Conservation (phyloP, 495 filamentous ascomycete species). For the Lophiostoma macrostomum region DNA sequence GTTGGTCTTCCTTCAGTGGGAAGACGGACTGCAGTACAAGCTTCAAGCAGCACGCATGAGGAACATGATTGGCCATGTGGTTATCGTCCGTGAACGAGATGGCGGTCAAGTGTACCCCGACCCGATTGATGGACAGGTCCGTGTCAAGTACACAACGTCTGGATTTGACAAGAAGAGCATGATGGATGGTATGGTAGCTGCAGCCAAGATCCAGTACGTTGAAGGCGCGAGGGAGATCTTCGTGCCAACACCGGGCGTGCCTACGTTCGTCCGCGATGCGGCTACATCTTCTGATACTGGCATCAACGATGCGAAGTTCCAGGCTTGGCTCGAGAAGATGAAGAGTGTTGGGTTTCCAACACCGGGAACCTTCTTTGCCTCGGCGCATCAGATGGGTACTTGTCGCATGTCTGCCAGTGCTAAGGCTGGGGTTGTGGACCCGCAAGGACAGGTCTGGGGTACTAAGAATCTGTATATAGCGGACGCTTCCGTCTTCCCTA, state of each 20-base stretch:
- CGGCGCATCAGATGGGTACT: constrained; percentile 90
- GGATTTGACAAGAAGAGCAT: constrained; percentile 66
- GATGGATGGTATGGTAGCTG: constrained; percentile 65
- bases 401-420: constrained; percentile 69
- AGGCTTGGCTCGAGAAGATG: constrained; percentile 63
- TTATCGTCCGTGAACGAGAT: constrained; percentile 68
- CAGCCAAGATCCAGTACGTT: constrained; percentile 73
- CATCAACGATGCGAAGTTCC: constrained; percentile 64
- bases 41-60: constrained; percentile 57
- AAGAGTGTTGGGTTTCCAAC: constrained; percentile 49
- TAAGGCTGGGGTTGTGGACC: constrained; percentile 68
- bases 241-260: constrained; percentile 55
- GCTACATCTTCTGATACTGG: constrained; percentile 45
- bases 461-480: constrained; percentile 69
- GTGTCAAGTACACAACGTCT: constrained; percentile 66
- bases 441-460: constrained; percentile 73
- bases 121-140: constrained; percentile 58
- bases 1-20: constrained; percentile 61
- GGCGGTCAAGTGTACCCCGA: constrained; percentile 73
- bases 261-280: constrained; percentile 60
- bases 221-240: constrained; percentile 76
- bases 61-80: constrained; percentile 65
- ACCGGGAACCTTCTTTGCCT: constrained; percentile 51
- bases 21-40: constrained; percentile 65
- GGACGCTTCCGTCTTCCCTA: constrained; percentile 87